Evolutionary conservation across 2,329 filamentous ascomycete genomes (phyloP).

Genomic region (Achaetomium macrosporum): DNA sequence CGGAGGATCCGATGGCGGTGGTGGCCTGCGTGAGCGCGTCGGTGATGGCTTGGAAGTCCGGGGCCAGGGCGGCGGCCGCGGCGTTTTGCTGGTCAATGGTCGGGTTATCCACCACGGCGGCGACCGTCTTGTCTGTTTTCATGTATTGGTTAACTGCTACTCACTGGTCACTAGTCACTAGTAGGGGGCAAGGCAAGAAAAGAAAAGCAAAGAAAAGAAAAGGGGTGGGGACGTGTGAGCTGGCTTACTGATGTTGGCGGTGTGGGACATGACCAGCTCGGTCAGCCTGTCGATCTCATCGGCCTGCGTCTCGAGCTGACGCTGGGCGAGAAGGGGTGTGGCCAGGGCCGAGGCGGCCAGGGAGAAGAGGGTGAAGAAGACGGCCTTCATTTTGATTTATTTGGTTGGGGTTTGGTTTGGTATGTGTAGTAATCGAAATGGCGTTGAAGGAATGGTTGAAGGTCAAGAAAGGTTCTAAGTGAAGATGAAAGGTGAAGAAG

Average conservation of each 20-base stretch:
- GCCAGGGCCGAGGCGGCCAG: slow-evolving; percentile 24
- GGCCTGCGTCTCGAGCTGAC: slow-evolving; percentile 22
- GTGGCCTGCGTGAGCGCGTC: slow-evolving; percentile 22
- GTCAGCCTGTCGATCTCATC: slow-evolving; percentile 22
- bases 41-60: slow-evolving; percentile 26
- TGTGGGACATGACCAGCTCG: slow-evolving; percentile 22
- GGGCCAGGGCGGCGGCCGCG: slow-evolving; percentile 21
- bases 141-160: not conserved
- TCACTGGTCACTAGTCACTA: no score
- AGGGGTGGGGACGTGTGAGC: not conserved
- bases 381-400: slow-evolving; percentile 24
- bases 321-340: slow-evolving; percentile 20
- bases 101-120: slow-evolving; percentile 22
- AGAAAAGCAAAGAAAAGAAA: not conserved
- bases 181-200: not conserved
- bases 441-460: not conserved
- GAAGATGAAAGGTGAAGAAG: not conserved
- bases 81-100: slow-evolving; percentile 17
- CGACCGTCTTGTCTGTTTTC: slow-evolving; percentile 22
- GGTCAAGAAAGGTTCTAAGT: not conserved
- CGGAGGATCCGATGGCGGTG: slow-evolving; percentile 15
- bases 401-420: not conserved
- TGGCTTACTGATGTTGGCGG: slow-evolving; percentile 26
- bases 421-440: not conserved
- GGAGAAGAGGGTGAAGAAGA: slow-evolving; percentile 22